These are phyloP conservation scores for Mucor ambiguus DNA, from an alignment of 371 early-diverging fungal species.

Conservation along the genomic window DNA sequence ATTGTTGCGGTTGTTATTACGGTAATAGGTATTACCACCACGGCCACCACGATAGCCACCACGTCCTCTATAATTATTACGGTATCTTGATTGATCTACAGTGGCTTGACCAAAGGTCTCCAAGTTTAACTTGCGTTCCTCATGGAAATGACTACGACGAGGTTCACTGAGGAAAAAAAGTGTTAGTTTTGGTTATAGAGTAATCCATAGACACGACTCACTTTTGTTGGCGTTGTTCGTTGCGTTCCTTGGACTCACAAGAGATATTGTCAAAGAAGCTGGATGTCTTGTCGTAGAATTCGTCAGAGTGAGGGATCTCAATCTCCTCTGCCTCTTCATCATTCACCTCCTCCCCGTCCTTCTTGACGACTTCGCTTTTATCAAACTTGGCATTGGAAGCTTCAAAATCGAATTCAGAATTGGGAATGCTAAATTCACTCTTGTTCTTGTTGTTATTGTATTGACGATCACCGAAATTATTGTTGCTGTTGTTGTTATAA, in stretches of 20 bases:
- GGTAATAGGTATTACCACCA: constrained; percentile 37
- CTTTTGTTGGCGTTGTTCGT: constrained; percentile 29
- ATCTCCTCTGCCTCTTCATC: constrained; percentile 46
- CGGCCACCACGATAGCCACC: constrained; percentile 50
- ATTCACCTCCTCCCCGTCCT: constrained; percentile 32
- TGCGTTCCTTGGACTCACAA: constrained; percentile 92
- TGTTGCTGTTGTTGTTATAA: constrained; percentile 34
- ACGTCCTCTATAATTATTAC: constrained; percentile 58
- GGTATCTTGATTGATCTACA: constrained; percentile 66
- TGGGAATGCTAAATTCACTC: constrained; percentile 68
- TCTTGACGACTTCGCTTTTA: constrained; percentile 74
- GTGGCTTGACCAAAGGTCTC: constrained; percentile 95
- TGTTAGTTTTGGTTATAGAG: constrained; percentile 5
- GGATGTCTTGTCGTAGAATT: constrained; percentile 68
- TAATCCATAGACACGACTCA: neutral
- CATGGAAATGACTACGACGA: constrained; percentile 77
- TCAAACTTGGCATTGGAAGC: constrained; percentile 91
- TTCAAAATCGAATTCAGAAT: constrained; percentile 95
- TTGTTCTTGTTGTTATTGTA: constrained; percentile 33
- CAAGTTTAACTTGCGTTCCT: constrained; percentile 88
- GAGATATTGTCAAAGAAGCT: constrained; percentile 98
- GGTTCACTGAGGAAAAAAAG: constrained; percentile 36
- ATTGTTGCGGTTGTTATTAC: constrained; percentile 33
- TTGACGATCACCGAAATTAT: constrained; percentile 28
- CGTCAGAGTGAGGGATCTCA: constrained; percentile 53